Evolutionary conservation across 2,329 filamentous ascomycete genomes (phyloP).

Genomic region (Chrysosporium keratinophilum): DNA sequence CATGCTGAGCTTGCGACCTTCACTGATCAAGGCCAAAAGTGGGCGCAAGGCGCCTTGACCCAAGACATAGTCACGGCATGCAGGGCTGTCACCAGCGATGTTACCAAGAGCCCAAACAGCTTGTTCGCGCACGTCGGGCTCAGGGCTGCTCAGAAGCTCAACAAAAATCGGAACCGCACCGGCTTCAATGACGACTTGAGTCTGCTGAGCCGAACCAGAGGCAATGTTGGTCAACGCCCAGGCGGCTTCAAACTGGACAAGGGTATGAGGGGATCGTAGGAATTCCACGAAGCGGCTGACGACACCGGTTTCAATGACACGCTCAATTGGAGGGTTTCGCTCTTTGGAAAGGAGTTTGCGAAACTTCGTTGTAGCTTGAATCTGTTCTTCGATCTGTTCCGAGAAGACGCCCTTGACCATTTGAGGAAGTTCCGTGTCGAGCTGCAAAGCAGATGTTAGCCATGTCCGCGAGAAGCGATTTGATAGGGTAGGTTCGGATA

Average conservation of each 20-base stretch:
- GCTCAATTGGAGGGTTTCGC: slow-evolving; percentile 96
- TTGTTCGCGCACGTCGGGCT: slow-evolving; percentile 95
- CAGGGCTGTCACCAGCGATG: slow-evolving; percentile 95
- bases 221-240: slow-evolving; percentile 99
- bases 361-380: slow-evolving; percentile 96
- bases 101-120: slow-evolving; percentile 98
- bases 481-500: background rate
- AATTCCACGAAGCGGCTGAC: slow-evolving; percentile 97
- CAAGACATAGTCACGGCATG: slow-evolving; percentile 93
- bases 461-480: background rate
- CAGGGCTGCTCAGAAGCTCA: slow-evolving; percentile 85
- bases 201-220: slow-evolving; percentile 91
- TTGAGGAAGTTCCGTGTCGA: slow-evolving; percentile 94
- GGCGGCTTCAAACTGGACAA: slow-evolving; percentile 97
- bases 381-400: slow-evolving; percentile 95
- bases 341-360: slow-evolving; percentile 96
- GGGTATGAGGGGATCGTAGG: slow-evolving; percentile 89
- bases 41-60: slow-evolving; percentile 84
- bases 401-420: slow-evolving; percentile 99
- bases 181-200: slow-evolving; percentile 96
- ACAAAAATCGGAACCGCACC: slow-evolving; percentile 98
- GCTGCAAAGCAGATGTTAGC: slow-evolving; percentile 41
- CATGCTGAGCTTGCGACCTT: slow-evolving; percentile 99
- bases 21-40: slow-evolving; percentile 76
- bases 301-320: slow-evolving; percentile 97